These are phyloP conservation scores for Golubevia sp. DNA, from an alignment of 1,284 basidiomycete genomes.

Conservation along the genomic window DNA sequence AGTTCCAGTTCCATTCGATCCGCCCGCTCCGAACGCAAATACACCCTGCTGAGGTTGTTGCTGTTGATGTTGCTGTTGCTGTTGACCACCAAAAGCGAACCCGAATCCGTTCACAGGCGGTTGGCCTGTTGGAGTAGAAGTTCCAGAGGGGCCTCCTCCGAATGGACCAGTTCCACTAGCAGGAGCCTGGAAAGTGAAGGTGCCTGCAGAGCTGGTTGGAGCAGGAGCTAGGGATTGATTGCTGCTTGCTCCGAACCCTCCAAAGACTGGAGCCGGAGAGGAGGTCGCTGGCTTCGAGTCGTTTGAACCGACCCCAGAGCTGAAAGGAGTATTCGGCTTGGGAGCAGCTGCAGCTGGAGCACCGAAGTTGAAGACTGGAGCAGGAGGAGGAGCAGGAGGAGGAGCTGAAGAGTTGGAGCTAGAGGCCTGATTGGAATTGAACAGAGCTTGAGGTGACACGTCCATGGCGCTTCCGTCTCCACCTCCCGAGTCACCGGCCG, in stretches of 20 bases:
- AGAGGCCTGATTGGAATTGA: neutral
- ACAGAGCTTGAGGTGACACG: neutral
- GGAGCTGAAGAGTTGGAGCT: neutral
- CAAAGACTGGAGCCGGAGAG: too few relatives aligned
- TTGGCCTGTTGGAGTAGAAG: neutral
- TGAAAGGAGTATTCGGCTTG: neutral
- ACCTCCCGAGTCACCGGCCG: neutral
- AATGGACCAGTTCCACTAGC: neutral
- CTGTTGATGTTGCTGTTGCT: neutral
- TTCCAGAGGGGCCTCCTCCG: neutral
- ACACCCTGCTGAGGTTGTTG: neutral
- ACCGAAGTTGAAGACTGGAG: neutral
- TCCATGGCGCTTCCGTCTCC: neutral
- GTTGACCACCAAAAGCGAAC: neutral
- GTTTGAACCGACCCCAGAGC: too few relatives aligned
- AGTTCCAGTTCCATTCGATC: too few relatives aligned
- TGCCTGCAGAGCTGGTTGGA: neutral
- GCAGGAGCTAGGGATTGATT: neutral
- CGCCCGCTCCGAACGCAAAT: neutral
- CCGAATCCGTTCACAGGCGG: neutral
- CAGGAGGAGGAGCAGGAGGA: neutral
- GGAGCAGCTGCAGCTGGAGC: neutral
- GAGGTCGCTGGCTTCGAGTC: too few relatives aligned
- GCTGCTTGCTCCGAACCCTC: neutral
- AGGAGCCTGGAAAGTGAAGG: neutral